Conservation (phyloP, 73 alveolate genomes). For the Stentor roeselii region DNA sequence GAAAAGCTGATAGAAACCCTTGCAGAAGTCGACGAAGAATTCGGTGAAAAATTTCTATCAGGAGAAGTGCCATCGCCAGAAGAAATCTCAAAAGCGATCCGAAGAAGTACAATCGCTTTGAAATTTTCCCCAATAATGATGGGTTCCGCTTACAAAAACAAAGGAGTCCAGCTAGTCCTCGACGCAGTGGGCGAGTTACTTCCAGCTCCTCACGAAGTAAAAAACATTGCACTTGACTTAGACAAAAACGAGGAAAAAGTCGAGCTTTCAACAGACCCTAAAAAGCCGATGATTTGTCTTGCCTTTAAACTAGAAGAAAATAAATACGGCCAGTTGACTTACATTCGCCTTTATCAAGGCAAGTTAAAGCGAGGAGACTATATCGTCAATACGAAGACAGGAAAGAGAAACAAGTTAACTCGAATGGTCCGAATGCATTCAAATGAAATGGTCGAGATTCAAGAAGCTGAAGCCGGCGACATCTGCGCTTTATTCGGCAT, state of each 20-base stretch:
- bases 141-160: slow-evolving; percentile 96
- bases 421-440: slow-evolving; percentile 95
- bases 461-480: slow-evolving; percentile 93
- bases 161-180: slow-evolving; percentile 76
- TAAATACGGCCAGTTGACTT: slow-evolving; percentile 70
- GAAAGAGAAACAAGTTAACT: slow-evolving; percentile 68
- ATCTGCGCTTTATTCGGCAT: slow-evolving; percentile 93
- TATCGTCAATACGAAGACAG: slow-evolving; percentile 61
- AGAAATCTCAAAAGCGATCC: slow-evolving; percentile 46
- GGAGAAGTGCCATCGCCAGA: slow-evolving; percentile 42
- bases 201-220: slow-evolving; percentile 78
- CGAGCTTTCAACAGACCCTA: slow-evolving; percentile 61
- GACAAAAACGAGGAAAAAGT: slow-evolving; percentile 49
- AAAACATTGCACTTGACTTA: slow-evolving; percentile 60
- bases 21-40: slow-evolving; percentile 58
- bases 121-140: slow-evolving; percentile 85
- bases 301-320: slow-evolving; percentile 90
- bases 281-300: slow-evolving; percentile 81
- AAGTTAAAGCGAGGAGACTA: slow-evolving; percentile 77
- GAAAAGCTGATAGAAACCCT: slow-evolving; percentile 47
- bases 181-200: slow-evolving; percentile 86
- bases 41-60: slow-evolving; percentile 49
- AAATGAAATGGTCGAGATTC: slow-evolving; percentile 83
- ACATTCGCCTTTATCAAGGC: slow-evolving; percentile 68
- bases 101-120: slow-evolving; percentile 67